Conservation (phyloP, 2,329 filamentous ascomycete genomes). For the Ilyonectria mors-panacis region DNA sequence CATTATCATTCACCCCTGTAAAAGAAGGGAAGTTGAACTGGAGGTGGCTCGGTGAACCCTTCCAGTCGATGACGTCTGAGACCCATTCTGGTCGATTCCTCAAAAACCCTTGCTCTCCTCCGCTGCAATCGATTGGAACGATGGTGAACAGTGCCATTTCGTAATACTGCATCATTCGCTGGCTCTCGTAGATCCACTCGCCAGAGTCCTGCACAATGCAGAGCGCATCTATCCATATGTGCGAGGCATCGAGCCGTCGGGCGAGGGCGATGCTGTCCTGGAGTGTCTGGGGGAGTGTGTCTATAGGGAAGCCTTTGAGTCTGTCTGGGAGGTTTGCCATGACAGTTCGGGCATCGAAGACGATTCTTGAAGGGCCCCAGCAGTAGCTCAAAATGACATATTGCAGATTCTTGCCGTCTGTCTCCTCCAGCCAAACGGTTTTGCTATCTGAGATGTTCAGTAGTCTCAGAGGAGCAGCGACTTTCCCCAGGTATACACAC, state of each 20-base stretch:
- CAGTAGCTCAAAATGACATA: slow-evolving; percentile 15
- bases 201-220: slow-evolving; percentile 20
- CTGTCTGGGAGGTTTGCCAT: background rate
- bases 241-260: background rate
- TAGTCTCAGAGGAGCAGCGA: slow-evolving; percentile 8
- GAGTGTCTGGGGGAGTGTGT: slow-evolving; percentile 6
- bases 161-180: slow-evolving; percentile 28
- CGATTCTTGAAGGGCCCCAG: slow-evolving; percentile 5
- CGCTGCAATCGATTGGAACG: slow-evolving; percentile 3
- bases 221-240: slow-evolving; percentile 19
- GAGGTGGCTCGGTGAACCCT: background rate
- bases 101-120: slow-evolving; percentile 6
- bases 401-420: background rate
- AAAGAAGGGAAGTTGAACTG: slow-evolving; percentile 8
- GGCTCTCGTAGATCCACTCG: slow-evolving; percentile 23
- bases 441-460: background rate
- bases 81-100: slow-evolving; percentile 1
- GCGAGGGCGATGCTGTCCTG: slow-evolving; percentile 7
- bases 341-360: slow-evolving; percentile 5
- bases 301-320: background rate
- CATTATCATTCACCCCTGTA: background rate
- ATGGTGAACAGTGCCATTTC: slow-evolving; percentile 23
- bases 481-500: background rate
- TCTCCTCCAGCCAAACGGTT: background rate
- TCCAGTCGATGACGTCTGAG: background rate